Percentiles rank a stretch among this genome's conserved stretches.
phyloP scores from a whole-genome alignment of 805 yeast genomes.

The Wickerhamomyces hampshirensis region DNA sequence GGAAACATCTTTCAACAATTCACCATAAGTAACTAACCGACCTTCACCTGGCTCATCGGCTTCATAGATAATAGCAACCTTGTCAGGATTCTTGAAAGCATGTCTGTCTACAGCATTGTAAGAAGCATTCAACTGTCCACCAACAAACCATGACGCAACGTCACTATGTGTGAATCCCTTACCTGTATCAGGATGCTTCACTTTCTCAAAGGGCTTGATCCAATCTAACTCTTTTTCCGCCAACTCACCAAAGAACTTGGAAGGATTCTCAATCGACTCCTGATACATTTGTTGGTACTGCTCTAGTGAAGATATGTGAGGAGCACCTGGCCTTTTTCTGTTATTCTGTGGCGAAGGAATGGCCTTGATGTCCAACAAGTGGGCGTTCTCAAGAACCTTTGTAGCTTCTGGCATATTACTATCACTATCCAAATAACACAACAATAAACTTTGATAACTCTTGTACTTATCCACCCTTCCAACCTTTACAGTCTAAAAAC shows the following conservation, averaged over 20 bases:
- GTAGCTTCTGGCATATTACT: slow-evolving; percentile 18
- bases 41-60: slow-evolving; percentile 74
- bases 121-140: slow-evolving; percentile 75
- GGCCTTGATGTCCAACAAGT: slow-evolving; percentile 25
- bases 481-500: no score
- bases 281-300: slow-evolving; percentile 71
- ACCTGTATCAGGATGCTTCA: slow-evolving; percentile 40
- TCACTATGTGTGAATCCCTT: slow-evolving; percentile 44
- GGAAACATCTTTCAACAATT: slow-evolving; percentile 65
- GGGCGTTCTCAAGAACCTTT: slow-evolving; percentile 25
- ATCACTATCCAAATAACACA: no score
- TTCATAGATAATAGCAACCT: slow-evolving; percentile 73
- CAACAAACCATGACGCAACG: slow-evolving; percentile 68
- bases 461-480: no score
- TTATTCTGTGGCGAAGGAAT: slow-evolving; percentile 22
- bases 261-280: slow-evolving; percentile 79
- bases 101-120: slow-evolving; percentile 82
- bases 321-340: slow-evolving; percentile 22
- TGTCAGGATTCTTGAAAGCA: slow-evolving; percentile 65
- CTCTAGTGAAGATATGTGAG: slow-evolving; percentile 34
- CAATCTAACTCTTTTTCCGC: slow-evolving; percentile 75
- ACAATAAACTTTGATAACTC: no score
- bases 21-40: slow-evolving; percentile 59
- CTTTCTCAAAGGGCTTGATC: slow-evolving; percentile 76
- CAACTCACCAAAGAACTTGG: slow-evolving; percentile 70